A percentile compares a stretch with the other conserved stretches of the same genome.
Evolutionary conservation across 1,284 basidiomycete species (phyloP).

Genomic region (Tilletia setariae): DNA sequence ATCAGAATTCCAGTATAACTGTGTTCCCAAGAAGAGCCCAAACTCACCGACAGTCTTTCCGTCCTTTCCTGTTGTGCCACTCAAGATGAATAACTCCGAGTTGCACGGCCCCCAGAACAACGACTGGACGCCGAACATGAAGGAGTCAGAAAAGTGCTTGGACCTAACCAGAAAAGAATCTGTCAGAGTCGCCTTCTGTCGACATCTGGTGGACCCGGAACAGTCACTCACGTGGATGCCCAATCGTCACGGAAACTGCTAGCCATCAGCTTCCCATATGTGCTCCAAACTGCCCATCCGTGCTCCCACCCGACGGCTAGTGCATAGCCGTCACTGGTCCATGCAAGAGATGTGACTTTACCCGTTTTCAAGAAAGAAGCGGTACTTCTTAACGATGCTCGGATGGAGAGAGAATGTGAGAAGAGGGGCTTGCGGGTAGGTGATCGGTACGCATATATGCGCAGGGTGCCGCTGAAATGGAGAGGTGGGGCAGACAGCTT

Average conservation of each 20-base stretch:
- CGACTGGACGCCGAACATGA: conserved; percentile 70
- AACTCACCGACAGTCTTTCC: background rate
- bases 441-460: conserved; percentile 31
- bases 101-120: conserved; percentile 50
- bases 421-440: conserved; percentile 22
- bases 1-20: no score
- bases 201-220: background rate
- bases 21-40: no score
- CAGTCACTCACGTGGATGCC: conserved; percentile 58
- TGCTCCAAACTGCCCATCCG: conserved; percentile 88
- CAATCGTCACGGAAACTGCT: conserved; percentile 66
- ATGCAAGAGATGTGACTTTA: conserved; percentile 65
- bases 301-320: conserved; percentile 90
- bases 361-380: conserved; percentile 61
- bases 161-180: conserved; percentile 13
- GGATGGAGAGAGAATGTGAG: conserved; percentile 51
- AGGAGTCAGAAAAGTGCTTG: conserved; percentile 65
- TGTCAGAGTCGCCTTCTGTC: background rate
- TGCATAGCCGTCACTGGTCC: conserved; percentile 87
- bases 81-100: conserved; percentile 38
- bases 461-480: conserved; percentile 51
- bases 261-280: conserved; percentile 80
- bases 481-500: conserved; percentile 30
- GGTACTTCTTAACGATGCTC: conserved; percentile 50
- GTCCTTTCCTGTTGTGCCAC: background rate